These are phyloP conservation scores for Cryptococcus hybrid DNA, from an alignment of 1,284 basidiomycete genomes.

Conservation along the genomic window DNA sequence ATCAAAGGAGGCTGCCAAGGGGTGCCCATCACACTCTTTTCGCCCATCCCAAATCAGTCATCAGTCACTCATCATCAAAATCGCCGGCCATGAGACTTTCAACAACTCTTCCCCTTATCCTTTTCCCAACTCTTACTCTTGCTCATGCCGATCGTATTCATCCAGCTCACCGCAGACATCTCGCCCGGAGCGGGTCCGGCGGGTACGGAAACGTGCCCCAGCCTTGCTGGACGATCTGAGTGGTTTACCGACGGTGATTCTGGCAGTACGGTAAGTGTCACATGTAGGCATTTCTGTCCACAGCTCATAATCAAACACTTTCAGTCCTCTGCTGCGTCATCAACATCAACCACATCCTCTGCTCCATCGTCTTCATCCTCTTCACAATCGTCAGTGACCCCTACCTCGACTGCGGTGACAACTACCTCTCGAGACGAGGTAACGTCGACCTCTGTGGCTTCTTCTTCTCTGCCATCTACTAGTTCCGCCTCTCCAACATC, in stretches of 20 bases:
- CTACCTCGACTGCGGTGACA: too few relatives aligned
- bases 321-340: background rate
- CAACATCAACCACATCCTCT: background rate
- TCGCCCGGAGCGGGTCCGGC: background rate
- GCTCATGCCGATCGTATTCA: constrained; percentile 3
- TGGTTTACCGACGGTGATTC: too few relatives aligned
- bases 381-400: too few relatives aligned
- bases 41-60: background rate
- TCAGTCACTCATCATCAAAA: background rate
- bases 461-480: too few relatives aligned
- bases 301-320: background rate
- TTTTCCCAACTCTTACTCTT: constrained; percentile 7
- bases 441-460: too few relatives aligned
- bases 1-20: background rate
- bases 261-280: too few relatives aligned
- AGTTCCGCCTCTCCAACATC: too few relatives aligned
- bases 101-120: constrained; percentile 1
- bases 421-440: too few relatives aligned
- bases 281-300: background rate
- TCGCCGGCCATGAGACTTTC: constrained; percentile 8
- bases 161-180: constrained; percentile 1
- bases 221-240: too few relatives aligned
- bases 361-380: background rate
- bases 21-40: too few relatives aligned
- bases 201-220: too few relatives aligned